Base-by-base conservation (phyloP, 2,329 filamentous ascomycete genomes). In the Ophiocordyceps camponoti-floridani region DNA sequence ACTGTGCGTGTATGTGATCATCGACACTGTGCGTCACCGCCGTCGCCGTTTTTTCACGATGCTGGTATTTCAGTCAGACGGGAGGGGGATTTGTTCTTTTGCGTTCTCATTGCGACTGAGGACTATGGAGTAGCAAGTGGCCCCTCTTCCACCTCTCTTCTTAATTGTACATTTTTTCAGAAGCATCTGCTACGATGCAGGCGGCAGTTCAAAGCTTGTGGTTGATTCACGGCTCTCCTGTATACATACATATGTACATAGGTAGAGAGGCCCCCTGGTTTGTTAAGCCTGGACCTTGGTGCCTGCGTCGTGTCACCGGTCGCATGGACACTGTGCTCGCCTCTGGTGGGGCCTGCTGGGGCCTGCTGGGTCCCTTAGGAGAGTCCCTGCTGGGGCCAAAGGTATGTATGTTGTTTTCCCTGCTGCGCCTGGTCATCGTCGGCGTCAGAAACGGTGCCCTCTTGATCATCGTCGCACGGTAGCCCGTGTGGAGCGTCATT, bases 401-500 rank as follows among this genome's bases (percentile, higher is more conserved):
- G 9, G 30, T 33, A 2, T n/a, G 12, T n/a, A 18, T 26, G n/a
- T 13, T 37, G 13, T n/a, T n/a, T n/a, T n/a, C n/a, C n/a, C n/a
- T n/a, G n/a, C n/a, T n/a, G n/a, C n/a, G n/a, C n/a, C n/a, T n/a
- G n/a, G n/a, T n/a, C n/a, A 13, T 2, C 13, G 9, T 4, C 35
- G 16, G n/a, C 16, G 7, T 38, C 35, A 38, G 35, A 23, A 12
- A 41, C 38, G 18, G 38, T 41, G 38, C 19, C 19, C 38, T 41
- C 18, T n/a, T 23, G 5, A 23, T 14, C 18, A 26, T 19, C 18
- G 4, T 41, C 38, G 38, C 38, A 47, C 42, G 37, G 43, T 46
- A 23, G n/a, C n/a, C 27, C 43, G 18, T 43, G 45, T 42, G 47
- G 48, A 48, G 43, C 43, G 41, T 33, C 27, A 31, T 23, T 40